Evolutionary conservation across 768 basidiomycete genomes (phyloP), one percentile per base, ranked within the genome.

Genomic region (Russula compacta): DNA sequence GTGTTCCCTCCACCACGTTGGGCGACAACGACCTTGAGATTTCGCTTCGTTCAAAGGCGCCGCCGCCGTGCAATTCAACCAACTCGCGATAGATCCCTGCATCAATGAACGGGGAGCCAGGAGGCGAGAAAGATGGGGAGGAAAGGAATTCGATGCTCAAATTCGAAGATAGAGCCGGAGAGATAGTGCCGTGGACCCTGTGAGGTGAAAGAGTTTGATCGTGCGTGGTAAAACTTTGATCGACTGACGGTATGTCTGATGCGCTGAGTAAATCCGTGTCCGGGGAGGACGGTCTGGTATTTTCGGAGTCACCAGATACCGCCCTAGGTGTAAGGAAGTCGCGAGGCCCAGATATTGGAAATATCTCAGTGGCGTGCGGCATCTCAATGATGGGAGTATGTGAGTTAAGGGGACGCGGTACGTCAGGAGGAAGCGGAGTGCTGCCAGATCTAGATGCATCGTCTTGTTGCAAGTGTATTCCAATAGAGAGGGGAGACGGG

Each of bases 61-160:
- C 35, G 9, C 15, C 33, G 15, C 24, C 6, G 21, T 2, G 48
- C 47, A 17, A 60, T 42, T 21, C 53, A 7, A 19, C n/a, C 17
- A 43, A n/a, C 38, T 32, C 53, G 15, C 11, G 49, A 36, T 61
- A 39, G 7, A 47, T 39, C 33, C 48, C 62, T 21, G 42, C 54
- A 51, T 33, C 53, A 12, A 61, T 2, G 38, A 52, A 61, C 2
- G 63, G 63, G 4, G 63, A 60, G 4, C 54, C 50, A 10, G 59
- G 63, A n/a, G 58, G 63, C 5, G 61, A 63, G 33, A 58, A 49
- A 24, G 57, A 58, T n/a, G 57, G 46, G 12, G 61, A 58, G 47
- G 61, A 58, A 29, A 63, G 33, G 51, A 49, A 38, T 7, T 58
- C 61, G 51, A 46, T 35, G 50, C 60, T 61, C 44, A 57, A 35